Base-by-base conservation (phyloP, 2,329 filamentous ascomycete genomes). In the Trichoderma sp. region DNA sequence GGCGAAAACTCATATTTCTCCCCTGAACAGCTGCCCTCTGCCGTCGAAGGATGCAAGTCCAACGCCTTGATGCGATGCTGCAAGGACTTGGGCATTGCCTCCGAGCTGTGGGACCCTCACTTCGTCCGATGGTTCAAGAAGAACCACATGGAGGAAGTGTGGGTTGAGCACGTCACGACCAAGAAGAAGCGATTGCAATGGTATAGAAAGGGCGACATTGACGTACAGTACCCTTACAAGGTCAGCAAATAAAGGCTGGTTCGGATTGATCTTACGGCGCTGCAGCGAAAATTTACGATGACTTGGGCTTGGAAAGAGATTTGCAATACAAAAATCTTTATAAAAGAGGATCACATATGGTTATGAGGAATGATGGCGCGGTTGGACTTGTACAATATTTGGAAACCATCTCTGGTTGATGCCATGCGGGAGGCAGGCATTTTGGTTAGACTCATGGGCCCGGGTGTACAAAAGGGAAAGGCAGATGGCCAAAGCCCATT, bases 21-120 rank as follows among this genome's bases (percentile, higher is more conserved):
- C 74, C 87, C 93, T 40, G 94, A 97, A 74, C 91, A 92, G 68
- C 94, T 99, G 72, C 94, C 96, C 31, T 97, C 94, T 1, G 94
- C 96, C 10, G 94, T 94, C 70, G 96, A 99, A 82, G 96, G 96
- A 65, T 97, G 94, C 86, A 97, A 97, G 82, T 97, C 94, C 72
- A 99, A 99, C 78, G 96, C 96, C 14, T 86, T 99, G 73, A 96
- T 98, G 90, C 92, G 96, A 70, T 98, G 95, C 86, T 98, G 96
- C 85, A 99, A 99, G 83, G 96, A 99, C 80, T 83, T 99, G 37
- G 96, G 96, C 43, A 92, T 99, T 73, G 96, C 93, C 1, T 94
- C 91, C 72, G 96, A 99, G 81, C 87, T 99, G 24, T 99, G 96
- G 96, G 96, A 99, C 82, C 96, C 96, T 43, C 85, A 92, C 68